Evolutionary conservation across 1,139 yeast genomes (phyloP).

Genomic region (Debaryomyces udenii): DNA sequence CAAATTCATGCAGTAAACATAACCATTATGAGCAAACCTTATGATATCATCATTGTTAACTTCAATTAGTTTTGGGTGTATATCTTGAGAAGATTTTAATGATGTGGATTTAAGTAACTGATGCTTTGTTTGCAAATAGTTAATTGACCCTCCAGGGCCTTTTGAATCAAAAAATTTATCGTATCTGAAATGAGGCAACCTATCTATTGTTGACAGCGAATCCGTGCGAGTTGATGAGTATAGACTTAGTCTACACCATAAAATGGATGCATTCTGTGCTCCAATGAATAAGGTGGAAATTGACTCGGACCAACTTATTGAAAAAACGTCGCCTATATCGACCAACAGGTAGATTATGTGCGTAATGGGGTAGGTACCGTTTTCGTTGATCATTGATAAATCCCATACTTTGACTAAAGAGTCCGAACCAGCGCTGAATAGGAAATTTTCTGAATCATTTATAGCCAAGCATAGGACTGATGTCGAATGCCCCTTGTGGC

Average conservation of each 20-base stretch:
- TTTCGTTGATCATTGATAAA: conserved; percentile 29
- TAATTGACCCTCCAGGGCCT: conserved; percentile 74
- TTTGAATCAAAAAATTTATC: conserved; percentile 88
- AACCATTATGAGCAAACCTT: conserved; percentile 89
- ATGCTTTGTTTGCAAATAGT: conserved; percentile 36
- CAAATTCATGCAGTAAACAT: conserved; percentile 70
- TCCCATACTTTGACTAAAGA: conserved; percentile 88
- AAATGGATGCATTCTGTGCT: conserved; percentile 86
- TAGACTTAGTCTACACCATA: conserved; percentile 58
- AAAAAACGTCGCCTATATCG: conserved; percentile 93
- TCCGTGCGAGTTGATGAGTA: conserved; percentile 12
- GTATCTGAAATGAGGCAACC: conserved; percentile 79
- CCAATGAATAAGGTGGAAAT: conserved; percentile 76
- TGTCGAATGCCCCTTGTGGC: conserved; percentile 60
- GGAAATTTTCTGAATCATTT: conserved; percentile 57
- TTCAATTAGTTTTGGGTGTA: conserved; percentile 54
- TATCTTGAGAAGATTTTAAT: conserved; percentile 14
- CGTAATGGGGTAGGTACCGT: conserved; percentile 29
- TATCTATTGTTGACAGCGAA: conserved; percentile 25
- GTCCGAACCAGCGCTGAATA: conserved; percentile 90
- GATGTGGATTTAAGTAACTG: conserved; percentile 26
- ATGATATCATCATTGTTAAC: conserved; percentile 66
- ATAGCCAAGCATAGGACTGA: conserved; percentile 72
- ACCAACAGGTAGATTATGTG: conserved; percentile 76
- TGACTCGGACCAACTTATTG: conserved; percentile 69